Base-by-base conservation (phyloP, 73 alveolate species). In the Chromera velia region DNA sequence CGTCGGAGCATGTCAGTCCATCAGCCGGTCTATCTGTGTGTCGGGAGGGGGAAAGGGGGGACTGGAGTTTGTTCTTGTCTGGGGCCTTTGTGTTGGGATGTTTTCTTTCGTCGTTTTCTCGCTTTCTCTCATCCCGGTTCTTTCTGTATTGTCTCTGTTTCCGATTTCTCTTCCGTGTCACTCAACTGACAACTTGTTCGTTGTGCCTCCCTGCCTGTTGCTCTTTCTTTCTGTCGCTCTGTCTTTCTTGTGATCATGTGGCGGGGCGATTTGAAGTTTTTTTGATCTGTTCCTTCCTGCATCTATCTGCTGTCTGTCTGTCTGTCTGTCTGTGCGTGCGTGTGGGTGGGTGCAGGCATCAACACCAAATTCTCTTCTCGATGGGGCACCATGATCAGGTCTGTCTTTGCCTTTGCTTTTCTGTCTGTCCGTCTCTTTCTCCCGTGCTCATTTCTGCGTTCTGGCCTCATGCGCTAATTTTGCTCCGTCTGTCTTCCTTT, bases 291-390 rank as follows among this genome's bases (percentile, higher is more conserved):
- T 22, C 28, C 13, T 10, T 19, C 13, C 17, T 10, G 26, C 32
- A 69, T 32, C 1, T 30, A 0, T 7, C 19, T 0, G 0, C 22
- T 1, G n/a, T n/a, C n/a, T n/a, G n/a, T n/a, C n/a, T n/a, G n/a
- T n/a, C n/a, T n/a, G 17, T 22, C 13, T 9, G 55, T 27, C 26
- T 64, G 84, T 75, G 76, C 72, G 45, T 77, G 34, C 77, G 77
- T 32, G 84, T 64, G 30, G 45, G 67, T 24, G 84, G 66, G 48
- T 75, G 83, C 64, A 76, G 86, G 80, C 28, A 79, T 79, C 40
- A 80, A 79, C 86, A 79, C 86, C 6, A 79, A 79, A 33, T 79
- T 79, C 29, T 76, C 80, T 26, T 32, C 73, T 80, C 63, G 86
- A 71, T 69, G 62, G 18, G 17, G 64, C 13, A n/a, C 13, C 81